Conservation (phyloP, 768 basidiomycete species). For the Cystofilobasidium ferigula region DNA sequence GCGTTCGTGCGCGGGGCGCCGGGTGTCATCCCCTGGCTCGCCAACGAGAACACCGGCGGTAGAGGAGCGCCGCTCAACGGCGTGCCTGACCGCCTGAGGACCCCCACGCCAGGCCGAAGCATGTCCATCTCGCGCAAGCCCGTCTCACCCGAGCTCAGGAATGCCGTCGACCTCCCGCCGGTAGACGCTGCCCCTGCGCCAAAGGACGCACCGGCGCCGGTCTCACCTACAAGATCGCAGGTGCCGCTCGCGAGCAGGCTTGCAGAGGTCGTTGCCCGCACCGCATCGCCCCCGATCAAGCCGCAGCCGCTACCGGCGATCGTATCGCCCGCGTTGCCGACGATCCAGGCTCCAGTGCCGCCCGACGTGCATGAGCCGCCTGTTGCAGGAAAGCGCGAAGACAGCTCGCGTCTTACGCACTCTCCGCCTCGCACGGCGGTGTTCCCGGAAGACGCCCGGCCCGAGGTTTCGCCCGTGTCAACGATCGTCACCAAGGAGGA, state of each 20-base stretch:
- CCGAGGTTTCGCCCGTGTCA: conserved; percentile 1
- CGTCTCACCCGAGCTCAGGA: not conserved
- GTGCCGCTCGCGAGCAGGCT: not conserved
- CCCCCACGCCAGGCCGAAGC: not conserved
- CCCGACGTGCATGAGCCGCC: no score
- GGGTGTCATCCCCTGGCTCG: not conserved
- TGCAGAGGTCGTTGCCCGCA: not conserved
- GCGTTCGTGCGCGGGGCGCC: not conserved
- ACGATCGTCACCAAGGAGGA: not conserved
- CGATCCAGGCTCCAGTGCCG: no score
- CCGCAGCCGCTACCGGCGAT: not conserved
- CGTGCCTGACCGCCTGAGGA: not conserved
- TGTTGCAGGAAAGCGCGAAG: no score
- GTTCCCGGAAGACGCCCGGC: not conserved
- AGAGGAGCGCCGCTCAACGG: no score
- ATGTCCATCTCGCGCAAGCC: conserved; percentile 6
- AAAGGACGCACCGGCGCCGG: no score
- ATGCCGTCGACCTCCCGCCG: not conserved
- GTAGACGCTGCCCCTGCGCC: not conserved
- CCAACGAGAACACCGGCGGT: not conserved
- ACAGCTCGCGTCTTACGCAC: not conserved
- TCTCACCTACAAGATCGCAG: not conserved
- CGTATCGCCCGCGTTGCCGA: not conserved
- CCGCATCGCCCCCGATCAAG: not conserved
- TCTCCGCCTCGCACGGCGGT: not conserved